Evolutionary conservation across 108 stramenopile genomes (phyloP).

Genomic region (Cyclotella kingstonii): DNA sequence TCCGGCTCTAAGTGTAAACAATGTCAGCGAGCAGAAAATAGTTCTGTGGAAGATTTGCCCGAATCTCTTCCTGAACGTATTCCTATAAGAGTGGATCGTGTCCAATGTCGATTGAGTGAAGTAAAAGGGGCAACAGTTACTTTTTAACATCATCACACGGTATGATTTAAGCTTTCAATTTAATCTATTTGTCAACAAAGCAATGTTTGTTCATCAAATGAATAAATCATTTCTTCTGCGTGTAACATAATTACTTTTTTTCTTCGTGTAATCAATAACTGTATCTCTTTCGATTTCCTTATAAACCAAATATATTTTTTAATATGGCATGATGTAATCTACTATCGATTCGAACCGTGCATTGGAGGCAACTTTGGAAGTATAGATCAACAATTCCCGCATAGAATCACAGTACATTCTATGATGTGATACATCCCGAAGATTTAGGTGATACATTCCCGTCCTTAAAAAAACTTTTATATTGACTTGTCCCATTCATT

Average conservation of each 20-base stretch:
- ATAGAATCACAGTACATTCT: neutral
- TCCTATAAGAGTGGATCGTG: constrained; percentile 16
- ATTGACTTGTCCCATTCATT: constrained; percentile 33
- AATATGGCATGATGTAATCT: too few species aligned
- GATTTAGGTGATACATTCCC: constrained; percentile 16
- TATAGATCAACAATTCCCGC: neutral
- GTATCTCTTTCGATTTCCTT: too few species aligned
- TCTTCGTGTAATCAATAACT: too few species aligned
- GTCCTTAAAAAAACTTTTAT: constrained; percentile 33
- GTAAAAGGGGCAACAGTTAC: constrained; percentile 10
- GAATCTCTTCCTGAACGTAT: constrained; percentile 19
- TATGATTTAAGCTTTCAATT: too few species aligned
- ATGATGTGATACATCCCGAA: constrained; percentile 23
- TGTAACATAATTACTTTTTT: too few species aligned
- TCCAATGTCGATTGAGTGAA: constrained; percentile 34
- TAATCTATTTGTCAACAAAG: too few species aligned
- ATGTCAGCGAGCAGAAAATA: neutral
- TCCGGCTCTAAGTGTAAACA: neutral
- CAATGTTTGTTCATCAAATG: too few species aligned
- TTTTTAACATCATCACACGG: constrained; percentile 3
- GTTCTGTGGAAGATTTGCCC: neutral
- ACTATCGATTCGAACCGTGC: too few species aligned
- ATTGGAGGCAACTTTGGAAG: neutral
- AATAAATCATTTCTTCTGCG: too few species aligned
- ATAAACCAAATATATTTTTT: too few species aligned